Evolutionary conservation across 805 yeast genomes (phyloP).

Genomic region (Teunomyces pallodes): DNA sequence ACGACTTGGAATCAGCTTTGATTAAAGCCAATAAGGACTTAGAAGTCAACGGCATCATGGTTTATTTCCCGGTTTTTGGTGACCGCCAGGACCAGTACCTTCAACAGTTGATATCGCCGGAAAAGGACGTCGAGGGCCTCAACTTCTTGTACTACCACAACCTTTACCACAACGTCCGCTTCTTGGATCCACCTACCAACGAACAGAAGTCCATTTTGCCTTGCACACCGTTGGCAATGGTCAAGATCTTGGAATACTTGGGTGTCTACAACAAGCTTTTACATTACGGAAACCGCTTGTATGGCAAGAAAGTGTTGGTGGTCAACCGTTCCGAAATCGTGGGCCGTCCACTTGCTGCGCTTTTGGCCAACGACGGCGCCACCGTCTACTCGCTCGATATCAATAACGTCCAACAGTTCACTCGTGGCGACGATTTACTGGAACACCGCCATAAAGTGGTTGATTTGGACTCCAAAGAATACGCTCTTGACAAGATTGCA

Average conservation of each 20-base stretch:
- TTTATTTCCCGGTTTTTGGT: constrained; percentile 96
- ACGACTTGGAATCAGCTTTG: constrained; percentile 79
- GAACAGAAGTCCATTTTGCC: constrained; percentile 84
- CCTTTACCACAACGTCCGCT: constrained; percentile 90
- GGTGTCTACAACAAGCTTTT: constrained; percentile 81
- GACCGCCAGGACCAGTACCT: constrained; percentile 92
- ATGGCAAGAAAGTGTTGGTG: constrained; percentile 87
- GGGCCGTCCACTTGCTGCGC: constrained; percentile 94
- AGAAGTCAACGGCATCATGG: constrained; percentile 86
- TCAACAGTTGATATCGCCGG: constrained; percentile 87
- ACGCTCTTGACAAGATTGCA: constrained; percentile 62
- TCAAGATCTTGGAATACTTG: constrained; percentile 85
- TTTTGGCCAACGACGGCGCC: constrained; percentile 96
- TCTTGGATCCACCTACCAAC: constrained; percentile 64
- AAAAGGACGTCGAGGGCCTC: constrained; percentile 95
- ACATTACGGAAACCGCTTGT: constrained; percentile 86
- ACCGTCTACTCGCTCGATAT: constrained; percentile 90
- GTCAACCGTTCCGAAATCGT: constrained; percentile 96
- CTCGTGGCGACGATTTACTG: constrained; percentile 88
- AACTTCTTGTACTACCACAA: constrained; percentile 89
- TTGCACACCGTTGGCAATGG: constrained; percentile 94
- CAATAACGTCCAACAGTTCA: constrained; percentile 83
- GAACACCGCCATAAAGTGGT: constrained; percentile 77
- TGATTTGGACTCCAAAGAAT: constrained; percentile 47
- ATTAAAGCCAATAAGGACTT: constrained; percentile 79